These are phyloP conservation scores for Cordyceps militaris DNA, from an alignment of 2,329 filamentous ascomycete species.

Conservation along the genomic window DNA sequence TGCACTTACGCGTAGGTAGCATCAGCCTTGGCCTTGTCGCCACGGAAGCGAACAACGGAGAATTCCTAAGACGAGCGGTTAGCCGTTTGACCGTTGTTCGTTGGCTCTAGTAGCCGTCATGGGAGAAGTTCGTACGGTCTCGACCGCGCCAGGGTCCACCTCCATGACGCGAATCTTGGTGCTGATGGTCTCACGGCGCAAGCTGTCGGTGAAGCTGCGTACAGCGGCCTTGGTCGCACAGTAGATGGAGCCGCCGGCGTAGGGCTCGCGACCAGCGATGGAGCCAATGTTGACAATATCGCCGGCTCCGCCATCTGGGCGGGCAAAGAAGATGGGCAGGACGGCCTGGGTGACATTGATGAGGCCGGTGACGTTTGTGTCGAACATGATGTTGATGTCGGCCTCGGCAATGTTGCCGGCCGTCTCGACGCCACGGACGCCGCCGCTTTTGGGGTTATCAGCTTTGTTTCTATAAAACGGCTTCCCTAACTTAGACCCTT, in stretches of 20 bases:
- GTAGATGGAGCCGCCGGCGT: constrained; percentile 82
- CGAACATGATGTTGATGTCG: constrained; percentile 82
- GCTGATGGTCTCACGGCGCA: constrained; percentile 76
- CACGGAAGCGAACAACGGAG: constrained; percentile 78
- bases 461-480: neutral
- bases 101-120: neutral
- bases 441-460: constrained; percentile 49
- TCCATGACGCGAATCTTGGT: constrained; percentile 78
- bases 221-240: constrained; percentile 90
- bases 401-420: constrained; percentile 75
- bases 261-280: constrained; percentile 84
- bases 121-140: constrained; percentile 54
- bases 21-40: constrained; percentile 83
- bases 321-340: constrained; percentile 72
- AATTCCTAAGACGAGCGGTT: constrained; percentile 58
- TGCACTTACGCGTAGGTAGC: constrained; percentile 75
- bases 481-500: neutral
- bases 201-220: constrained; percentile 71
- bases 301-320: constrained; percentile 66
- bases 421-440: constrained; percentile 81
- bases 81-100: neutral
- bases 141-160: constrained; percentile 86
- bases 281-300: constrained; percentile 95
- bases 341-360: constrained; percentile 96
- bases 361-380: constrained; percentile 88